These are phyloP conservation scores for Didymella pomorum DNA, from an alignment of 2,329 filamentous ascomycete species.

Conservation along the genomic window DNA sequence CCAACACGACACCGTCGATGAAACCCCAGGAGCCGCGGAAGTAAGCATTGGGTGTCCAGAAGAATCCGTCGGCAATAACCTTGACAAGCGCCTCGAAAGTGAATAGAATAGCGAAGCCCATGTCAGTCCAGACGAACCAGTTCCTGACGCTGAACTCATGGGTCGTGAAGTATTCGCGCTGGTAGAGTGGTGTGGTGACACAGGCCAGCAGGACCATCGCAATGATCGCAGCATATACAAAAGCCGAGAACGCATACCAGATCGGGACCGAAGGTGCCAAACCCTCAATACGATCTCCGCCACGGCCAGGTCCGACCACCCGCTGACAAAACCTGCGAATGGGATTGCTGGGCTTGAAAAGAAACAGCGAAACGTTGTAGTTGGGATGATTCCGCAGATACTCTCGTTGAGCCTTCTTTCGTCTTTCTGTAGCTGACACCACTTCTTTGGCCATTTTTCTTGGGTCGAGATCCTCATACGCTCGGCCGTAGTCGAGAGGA, in stretches of 20 bases:
- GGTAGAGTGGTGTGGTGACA: slow-evolving; percentile 91
- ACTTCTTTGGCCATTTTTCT: slow-evolving; percentile 90
- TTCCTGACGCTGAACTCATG: slow-evolving; percentile 70
- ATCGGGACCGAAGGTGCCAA: slow-evolving; percentile 86
- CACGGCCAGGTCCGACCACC: slow-evolving; percentile 89
- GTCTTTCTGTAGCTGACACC: slow-evolving; percentile 79
- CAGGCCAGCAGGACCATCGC: slow-evolving; percentile 98
- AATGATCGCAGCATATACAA: slow-evolving; percentile 93
- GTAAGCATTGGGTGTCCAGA: slow-evolving; percentile 97
- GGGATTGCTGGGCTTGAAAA: slow-evolving; percentile 81
- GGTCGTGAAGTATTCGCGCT: slow-evolving; percentile 79
- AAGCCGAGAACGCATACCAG: slow-evolving; percentile 92
- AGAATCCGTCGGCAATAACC: slow-evolving; percentile 90
- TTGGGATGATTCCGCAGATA: slow-evolving; percentile 86
- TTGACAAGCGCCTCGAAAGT: slow-evolving; percentile 88
- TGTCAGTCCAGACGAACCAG: slow-evolving; percentile 96
- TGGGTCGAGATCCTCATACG: slow-evolving; percentile 82
- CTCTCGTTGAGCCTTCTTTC: slow-evolving; percentile 88
- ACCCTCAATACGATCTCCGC: slow-evolving; percentile 85
- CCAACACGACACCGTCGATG: slow-evolving; percentile 88
- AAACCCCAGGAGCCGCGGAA: slow-evolving; percentile 96
- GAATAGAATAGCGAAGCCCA: slow-evolving; percentile 88
- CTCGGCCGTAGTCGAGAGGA: slow-evolving; percentile 72
- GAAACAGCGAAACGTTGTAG: slow-evolving; percentile 91
- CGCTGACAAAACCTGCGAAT: slow-evolving; percentile 85